These are phyloP conservation scores for Danielozyma ontarioensis DNA, from an alignment of 805 yeast genomes.

Conservation along the genomic window DNA sequence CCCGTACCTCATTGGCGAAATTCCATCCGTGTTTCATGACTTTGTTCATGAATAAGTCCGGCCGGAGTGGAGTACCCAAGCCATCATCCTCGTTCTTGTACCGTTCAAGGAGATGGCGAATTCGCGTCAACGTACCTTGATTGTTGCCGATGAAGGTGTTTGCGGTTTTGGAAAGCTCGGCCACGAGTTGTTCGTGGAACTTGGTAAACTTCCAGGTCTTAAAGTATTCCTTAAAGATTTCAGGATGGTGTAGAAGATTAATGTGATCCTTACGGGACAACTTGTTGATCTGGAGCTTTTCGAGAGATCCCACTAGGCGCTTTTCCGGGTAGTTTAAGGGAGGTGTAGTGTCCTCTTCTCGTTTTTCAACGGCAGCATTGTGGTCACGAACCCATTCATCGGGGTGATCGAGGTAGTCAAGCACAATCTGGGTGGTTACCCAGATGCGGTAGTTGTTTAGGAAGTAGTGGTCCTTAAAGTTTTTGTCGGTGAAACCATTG, in stretches of 20 bases:
- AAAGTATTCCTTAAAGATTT: slow-evolving; percentile 21
- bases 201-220: slow-evolving; percentile 17
- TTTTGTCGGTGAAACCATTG: slow-evolving; percentile 2
- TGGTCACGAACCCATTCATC: slow-evolving; percentile 16
- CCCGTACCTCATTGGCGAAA: slow-evolving; percentile 12
- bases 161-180: slow-evolving; percentile 3
- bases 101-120: slow-evolving; percentile 1
- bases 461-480: slow-evolving; percentile 3
- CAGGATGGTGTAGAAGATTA: slow-evolving; percentile 19
- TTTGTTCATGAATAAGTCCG: slow-evolving; percentile 21
- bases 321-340: slow-evolving; percentile 3
- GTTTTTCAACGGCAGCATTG: slow-evolving; percentile 2
- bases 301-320: slow-evolving; percentile 11
- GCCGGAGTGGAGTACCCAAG: slow-evolving; percentile 17
- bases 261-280: slow-evolving; percentile 19
- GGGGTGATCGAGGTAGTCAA: slow-evolving; percentile 21
- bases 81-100: slow-evolving; percentile 9
- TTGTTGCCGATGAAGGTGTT: not conserved
- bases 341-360: not conserved
- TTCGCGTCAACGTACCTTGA: not conserved
- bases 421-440: slow-evolving; percentile 13
- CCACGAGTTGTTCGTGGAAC: slow-evolving; percentile 24
- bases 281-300: slow-evolving; percentile 13
- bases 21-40: slow-evolving; percentile 19
- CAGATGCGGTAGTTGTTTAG: slow-evolving; percentile 8